phyloP scores from a whole-genome alignment of 495 filamentous ascomycete genomes.

The Ramalina peruviana region DNA sequence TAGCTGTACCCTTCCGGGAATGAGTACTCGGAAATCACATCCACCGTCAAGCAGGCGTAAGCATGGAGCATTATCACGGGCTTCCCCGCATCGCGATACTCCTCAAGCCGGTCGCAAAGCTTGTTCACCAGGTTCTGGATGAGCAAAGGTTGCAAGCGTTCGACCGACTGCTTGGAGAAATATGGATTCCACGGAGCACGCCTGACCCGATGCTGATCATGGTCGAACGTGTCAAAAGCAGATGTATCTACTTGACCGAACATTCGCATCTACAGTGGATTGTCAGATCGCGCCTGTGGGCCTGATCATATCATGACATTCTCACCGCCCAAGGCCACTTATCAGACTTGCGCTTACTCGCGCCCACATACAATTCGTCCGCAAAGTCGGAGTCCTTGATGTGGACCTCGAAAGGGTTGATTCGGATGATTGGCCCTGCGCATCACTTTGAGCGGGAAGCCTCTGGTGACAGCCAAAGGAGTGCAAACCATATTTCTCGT shows the following conservation, averaged over 20 bases:
- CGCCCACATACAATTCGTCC: slow-evolving; percentile 23
- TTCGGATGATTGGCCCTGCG: slow-evolving; percentile 9
- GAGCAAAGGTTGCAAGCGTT: slow-evolving; percentile 16
- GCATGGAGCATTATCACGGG: slow-evolving; percentile 18
- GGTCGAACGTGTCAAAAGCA: slow-evolving; percentile 16
- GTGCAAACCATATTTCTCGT: slow-evolving; percentile 8
- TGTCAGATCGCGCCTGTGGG: neutral
- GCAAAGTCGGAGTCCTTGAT: slow-evolving; percentile 11
- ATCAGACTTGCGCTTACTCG: slow-evolving; percentile 19
- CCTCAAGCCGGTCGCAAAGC: slow-evolving; percentile 13
- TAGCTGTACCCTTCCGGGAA: slow-evolving; percentile 26
- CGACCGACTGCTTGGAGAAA: slow-evolving; percentile 19
- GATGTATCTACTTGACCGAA: slow-evolving; percentile 7
- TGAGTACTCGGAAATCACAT: slow-evolving; percentile 31
- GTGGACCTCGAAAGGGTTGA: slow-evolving; percentile 15
- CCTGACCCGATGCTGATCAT: slow-evolving; percentile 22
- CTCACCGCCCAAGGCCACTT: slow-evolving; percentile 24
- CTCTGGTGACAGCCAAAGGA: neutral
- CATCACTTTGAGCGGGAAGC: neutral
- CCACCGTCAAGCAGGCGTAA: slow-evolving; percentile 20
- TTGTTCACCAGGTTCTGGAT: slow-evolving; percentile 13
- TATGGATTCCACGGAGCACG: slow-evolving; percentile 21
- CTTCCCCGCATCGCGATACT: slow-evolving; percentile 12
- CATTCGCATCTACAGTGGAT: slow-evolving; percentile 4
- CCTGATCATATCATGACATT: neutral